phyloP scores from a whole-genome alignment of 2,329 filamentous ascomycete genomes.

The Penicillium sp. region DNA sequence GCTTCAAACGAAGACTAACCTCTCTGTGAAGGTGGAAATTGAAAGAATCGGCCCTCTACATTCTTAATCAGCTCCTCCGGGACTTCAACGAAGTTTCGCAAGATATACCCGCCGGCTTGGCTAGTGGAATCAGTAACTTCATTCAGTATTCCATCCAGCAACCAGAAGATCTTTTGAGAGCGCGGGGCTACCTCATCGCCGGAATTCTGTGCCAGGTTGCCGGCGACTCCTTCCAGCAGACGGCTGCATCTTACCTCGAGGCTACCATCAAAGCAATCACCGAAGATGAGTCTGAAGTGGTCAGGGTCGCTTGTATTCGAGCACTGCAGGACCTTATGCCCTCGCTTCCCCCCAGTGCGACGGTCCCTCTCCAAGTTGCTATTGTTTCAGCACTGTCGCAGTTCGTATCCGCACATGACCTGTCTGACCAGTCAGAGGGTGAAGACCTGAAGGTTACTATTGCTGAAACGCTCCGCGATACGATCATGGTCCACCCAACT shows the following conservation, averaged over 20 bases:
- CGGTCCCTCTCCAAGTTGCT: constrained; percentile 51
- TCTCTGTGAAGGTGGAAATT: constrained; percentile 47
- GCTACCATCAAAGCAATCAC: constrained; percentile 64
- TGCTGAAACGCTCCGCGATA: constrained; percentile 73
- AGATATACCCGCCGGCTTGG: constrained; percentile 58
- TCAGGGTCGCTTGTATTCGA: constrained; percentile 85
- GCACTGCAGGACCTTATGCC: constrained; percentile 63
- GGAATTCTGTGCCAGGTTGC: constrained; percentile 67
- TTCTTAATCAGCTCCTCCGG: constrained; percentile 72
- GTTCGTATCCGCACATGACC: constrained; percentile 71
- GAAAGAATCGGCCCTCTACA: constrained; percentile 73
- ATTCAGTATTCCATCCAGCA: constrained; percentile 65
- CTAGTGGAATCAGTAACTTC: constrained; percentile 67
- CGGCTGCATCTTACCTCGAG: constrained; percentile 40
- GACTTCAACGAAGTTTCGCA: constrained; percentile 74
- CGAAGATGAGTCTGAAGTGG: constrained; percentile 70
- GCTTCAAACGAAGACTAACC: constrained; percentile 2
- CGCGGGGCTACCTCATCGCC: constrained; percentile 77
- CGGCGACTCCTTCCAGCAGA: constrained; percentile 44
- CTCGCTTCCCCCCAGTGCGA: constrained; percentile 43
- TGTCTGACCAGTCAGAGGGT: constrained; percentile 73
- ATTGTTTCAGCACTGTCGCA: constrained; percentile 55
- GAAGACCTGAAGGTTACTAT: constrained; percentile 88
- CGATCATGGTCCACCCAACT: constrained; percentile 68
- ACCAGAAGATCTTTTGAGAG: constrained; percentile 68